Base-by-base conservation (phyloP, 768 basidiomycete species). In the Obba rivulosa region DNA sequence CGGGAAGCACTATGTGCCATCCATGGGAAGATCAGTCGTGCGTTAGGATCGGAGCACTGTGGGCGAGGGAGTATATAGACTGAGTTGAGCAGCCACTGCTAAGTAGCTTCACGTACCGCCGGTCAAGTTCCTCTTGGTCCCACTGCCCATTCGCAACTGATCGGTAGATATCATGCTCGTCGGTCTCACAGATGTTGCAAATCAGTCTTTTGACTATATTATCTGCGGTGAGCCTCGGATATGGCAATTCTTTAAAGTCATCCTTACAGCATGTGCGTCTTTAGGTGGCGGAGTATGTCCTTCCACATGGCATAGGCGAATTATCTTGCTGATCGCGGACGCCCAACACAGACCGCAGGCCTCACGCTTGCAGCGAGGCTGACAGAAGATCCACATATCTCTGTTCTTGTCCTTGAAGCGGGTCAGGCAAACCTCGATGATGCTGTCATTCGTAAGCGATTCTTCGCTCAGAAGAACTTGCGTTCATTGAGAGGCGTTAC, bases 321-420 rank as follows among this genome's bases (percentile, higher is more conserved):
- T 17, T 42, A 8, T 23, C 18, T 22, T 2, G 34, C 39, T 20
- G 16, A 41, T 18, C 2, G 37, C 10, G 3, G 20, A 2, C 35
- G 18, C 21, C 24, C 2, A 25, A 4, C 3, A 8, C 31, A 57
- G 56, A 58, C 57, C 14, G 69, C 70, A 3, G 74, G 75, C 10
- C 56, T 74, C 21, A 67, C 69, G 1, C 53, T 75, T 21, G 74
- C 72, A 11, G 63, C 63, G 2, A 61, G 74, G n/a, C 60, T 77
- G 31, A 56, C 61, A 9, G 67, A 71, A 41, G 68, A 74, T 50
- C 54, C 62, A 0, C 46, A 61, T 37, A 62, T 61, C 45, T 58
- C 63, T 9, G 71, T 75, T 8, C 57, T 70, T 37, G 66, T 74
- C n/a, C 51, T 69, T 25, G 68, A 69, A 48, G 63, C 67, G 1